These are phyloP conservation scores for Cladophialophora exuberans DNA, from an alignment of 2,329 filamentous ascomycete genomes.

Conservation along the genomic window DNA sequence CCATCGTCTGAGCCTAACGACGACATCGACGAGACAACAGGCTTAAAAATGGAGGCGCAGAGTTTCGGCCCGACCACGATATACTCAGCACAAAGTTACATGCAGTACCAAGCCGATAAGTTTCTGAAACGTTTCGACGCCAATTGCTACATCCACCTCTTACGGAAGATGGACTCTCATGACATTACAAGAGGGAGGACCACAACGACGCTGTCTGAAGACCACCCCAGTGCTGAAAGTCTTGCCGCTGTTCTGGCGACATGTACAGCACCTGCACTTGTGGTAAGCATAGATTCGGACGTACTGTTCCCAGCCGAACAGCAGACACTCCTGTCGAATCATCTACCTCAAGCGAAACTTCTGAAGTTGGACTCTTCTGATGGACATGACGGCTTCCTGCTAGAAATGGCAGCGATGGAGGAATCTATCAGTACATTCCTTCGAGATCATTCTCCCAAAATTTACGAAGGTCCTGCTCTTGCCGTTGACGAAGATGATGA, in stretches of 20 bases:
- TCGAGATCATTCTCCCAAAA: background rate
- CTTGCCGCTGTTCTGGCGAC: slow-evolving; percentile 66
- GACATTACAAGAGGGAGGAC: slow-evolving; percentile 80
- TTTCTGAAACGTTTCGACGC: slow-evolving; percentile 97
- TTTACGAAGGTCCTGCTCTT: background rate
- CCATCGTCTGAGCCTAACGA: background rate
- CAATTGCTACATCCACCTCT: slow-evolving; percentile 99
- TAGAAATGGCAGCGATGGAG: slow-evolving; percentile 66
- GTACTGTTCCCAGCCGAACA: slow-evolving; percentile 96
- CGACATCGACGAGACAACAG: slow-evolving; percentile 1
- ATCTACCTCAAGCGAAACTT: slow-evolving; percentile 75
- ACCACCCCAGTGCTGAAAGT: slow-evolving; percentile 55
- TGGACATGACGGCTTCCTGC: slow-evolving; percentile 91
- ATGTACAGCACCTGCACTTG: slow-evolving; percentile 76
- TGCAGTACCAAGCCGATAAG: slow-evolving; percentile 93
- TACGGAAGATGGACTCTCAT: slow-evolving; percentile 94
- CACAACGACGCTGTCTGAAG: slow-evolving; percentile 52
- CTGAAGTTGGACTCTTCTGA: slow-evolving; percentile 90
- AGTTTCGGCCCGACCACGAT: slow-evolving; percentile 12
- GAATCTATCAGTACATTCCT: slow-evolving; percentile 1
- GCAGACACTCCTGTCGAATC: slow-evolving; percentile 84
- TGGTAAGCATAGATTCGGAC: slow-evolving; percentile 92
- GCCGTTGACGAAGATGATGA: background rate
- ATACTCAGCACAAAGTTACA: slow-evolving; percentile 96
- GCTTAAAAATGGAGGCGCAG: slow-evolving; percentile 5